Percentiles rank a stretch among this genome's conserved stretches.
These are phyloP conservation scores for Chaetomium sp. DNA, from an alignment of 2,329 filamentous ascomycete genomes.

Conservation along the genomic window DNA sequence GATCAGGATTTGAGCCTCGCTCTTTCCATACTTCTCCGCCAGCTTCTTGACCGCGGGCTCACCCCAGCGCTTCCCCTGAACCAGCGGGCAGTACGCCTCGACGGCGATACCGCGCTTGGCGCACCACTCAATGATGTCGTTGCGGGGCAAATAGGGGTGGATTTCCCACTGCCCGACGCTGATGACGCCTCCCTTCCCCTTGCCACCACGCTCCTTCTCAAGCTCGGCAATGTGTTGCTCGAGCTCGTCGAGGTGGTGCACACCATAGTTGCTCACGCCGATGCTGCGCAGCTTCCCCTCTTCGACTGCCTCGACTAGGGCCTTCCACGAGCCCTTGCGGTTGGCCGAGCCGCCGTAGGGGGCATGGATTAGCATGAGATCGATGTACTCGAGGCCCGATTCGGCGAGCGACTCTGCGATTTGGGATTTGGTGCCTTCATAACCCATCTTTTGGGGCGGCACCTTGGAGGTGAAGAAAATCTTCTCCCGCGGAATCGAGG, in stretches of 20 bases:
- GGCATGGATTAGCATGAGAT: slow-evolving; percentile 65
- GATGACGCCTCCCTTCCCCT: slow-evolving; percentile 69
- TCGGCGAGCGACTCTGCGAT: slow-evolving; percentile 65
- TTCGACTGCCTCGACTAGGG: slow-evolving; percentile 64
- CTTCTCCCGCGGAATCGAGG: slow-evolving; percentile 48
- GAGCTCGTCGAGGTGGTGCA: slow-evolving; percentile 64
- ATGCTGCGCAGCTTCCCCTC: slow-evolving; percentile 63
- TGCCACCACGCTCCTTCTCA: slow-evolving; percentile 61
- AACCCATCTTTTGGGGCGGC: slow-evolving; percentile 51
- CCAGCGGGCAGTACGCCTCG: slow-evolving; percentile 65
- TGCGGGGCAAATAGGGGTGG: slow-evolving; percentile 83
- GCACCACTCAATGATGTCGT: slow-evolving; percentile 80
- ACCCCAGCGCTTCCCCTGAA: slow-evolving; percentile 69
- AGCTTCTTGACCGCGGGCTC: slow-evolving; percentile 67
- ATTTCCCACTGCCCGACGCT: slow-evolving; percentile 87
- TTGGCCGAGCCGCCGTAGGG: slow-evolving; percentile 59
- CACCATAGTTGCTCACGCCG: slow-evolving; percentile 67
- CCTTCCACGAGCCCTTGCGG: slow-evolving; percentile 63
- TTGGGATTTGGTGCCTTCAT: slow-evolving; percentile 64
- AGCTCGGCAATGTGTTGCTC: slow-evolving; percentile 62
- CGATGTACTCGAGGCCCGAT: slow-evolving; percentile 66
- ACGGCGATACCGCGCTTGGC: slow-evolving; percentile 62
- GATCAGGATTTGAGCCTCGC: slow-evolving; percentile 74
- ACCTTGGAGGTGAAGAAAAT: slow-evolving; percentile 62
- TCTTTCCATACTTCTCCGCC: slow-evolving; percentile 71